Conservation (phyloP, 176 grass and related monocot species). For the Lolium multiflorum region DNA sequence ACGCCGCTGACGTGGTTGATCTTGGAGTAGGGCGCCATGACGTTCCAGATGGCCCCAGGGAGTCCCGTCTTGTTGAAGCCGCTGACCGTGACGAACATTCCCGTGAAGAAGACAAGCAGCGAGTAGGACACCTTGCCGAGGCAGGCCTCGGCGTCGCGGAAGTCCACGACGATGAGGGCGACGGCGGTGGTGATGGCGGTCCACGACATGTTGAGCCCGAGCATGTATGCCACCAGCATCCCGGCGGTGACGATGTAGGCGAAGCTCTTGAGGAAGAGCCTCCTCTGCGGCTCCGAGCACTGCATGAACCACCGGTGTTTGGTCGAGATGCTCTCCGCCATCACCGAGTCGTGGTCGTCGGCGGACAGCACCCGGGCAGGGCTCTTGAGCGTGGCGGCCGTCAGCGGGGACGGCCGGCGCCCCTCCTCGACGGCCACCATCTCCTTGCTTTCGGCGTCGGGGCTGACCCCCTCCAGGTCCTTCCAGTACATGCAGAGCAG, state of each 20-base stretch:
- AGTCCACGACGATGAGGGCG: constrained; percentile 89
- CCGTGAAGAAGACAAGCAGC: constrained; percentile 90
- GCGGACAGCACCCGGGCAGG: not conserved
- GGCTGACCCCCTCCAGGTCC: constrained; percentile 47
- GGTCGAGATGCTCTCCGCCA: constrained; percentile 63
- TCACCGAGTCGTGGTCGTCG: constrained; percentile 37
- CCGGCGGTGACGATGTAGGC: constrained; percentile 81
- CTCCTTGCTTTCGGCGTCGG: constrained; percentile 40
- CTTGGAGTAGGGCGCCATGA: constrained; percentile 85
- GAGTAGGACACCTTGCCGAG: constrained; percentile 98
- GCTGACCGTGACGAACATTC: constrained; percentile 97
- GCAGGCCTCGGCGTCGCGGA: constrained; percentile 77
- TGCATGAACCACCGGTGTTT: constrained; percentile 58
- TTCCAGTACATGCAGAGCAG: constrained; percentile 86
- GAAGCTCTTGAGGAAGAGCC: constrained; percentile 71
- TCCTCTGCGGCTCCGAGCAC: constrained; percentile 61
- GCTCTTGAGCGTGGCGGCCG: constrained; percentile 54
- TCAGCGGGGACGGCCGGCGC: constrained; percentile 44
- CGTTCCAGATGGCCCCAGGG: constrained; percentile 80
- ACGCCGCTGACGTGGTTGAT: constrained; percentile 72
- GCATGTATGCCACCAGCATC: constrained; percentile 82
- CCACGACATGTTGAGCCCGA: constrained; percentile 98
- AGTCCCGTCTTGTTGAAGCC: constrained; percentile 96
- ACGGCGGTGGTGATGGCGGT: constrained; percentile 87
- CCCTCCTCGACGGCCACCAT: constrained; percentile 55